Evolutionary conservation across 2,329 filamentous ascomycete genomes (phyloP), one percentile per base, ranked within the genome.

Genomic region (Calonectria henricotiae): DNA sequence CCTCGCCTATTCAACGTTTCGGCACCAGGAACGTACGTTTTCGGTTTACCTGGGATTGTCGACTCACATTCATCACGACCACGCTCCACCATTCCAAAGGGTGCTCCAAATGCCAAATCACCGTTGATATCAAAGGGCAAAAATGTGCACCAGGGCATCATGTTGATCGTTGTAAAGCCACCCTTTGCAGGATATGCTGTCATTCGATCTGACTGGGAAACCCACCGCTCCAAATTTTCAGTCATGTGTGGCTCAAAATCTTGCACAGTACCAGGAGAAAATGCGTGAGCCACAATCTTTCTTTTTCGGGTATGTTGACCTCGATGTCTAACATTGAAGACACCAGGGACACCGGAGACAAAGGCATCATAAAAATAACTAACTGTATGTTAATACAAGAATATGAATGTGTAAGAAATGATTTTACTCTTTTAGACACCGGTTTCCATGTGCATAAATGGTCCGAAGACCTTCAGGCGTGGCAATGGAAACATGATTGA

Each of bases 41-140:
- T 61, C 7, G 71, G 69, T 41, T 65, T 62, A 0, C 67, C 70
- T 5, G 67, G 67, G 4, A 62, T 41, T 4, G 67, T 62, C 2
- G 51, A 64, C n/a, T 72, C 70, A 13, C 67, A 70, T n/a, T 70
- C 67, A 44, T 72, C 70, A 4, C 67, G 63, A 3, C 70, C 70
- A 8, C 67, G 60, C n/a, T 55, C 37, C 2, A 72, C 67, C 70
- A 72, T 72, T 5, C 68, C 71, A 43, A 72, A 72, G 9, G 71
- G 71, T 3, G 68, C 68, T 15, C 71, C 71, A 17, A 72, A 72
- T 25, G 71, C 71, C 35, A 72, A 51, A 37, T 72, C 68, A 6
- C 68, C 71, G n/a, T 70, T 72, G 12, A 70, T 72, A 32, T 72
- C 71, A 15, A 72, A 72, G 8, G 71, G 68, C 30, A 72, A 23